Base-by-base conservation (phyloP, 2,329 filamentous ascomycete genomes). In the Xylaria digitata region DNA sequence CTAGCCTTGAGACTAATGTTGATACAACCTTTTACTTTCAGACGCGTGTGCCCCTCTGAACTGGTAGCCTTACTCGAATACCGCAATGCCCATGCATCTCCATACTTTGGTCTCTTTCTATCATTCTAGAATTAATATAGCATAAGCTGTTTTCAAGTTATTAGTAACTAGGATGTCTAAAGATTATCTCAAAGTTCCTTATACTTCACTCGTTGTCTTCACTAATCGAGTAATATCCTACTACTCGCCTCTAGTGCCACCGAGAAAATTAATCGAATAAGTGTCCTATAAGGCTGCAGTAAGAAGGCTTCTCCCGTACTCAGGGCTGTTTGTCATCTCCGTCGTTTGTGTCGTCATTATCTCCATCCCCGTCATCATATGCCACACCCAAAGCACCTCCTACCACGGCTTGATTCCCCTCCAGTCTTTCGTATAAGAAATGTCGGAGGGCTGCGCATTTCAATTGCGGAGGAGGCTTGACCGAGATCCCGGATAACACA, bases 381-480 rank as follows among this genome's bases (percentile, higher is more conserved):
- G 17, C 19, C 23, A 15, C n/a, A 8, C 34, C 11, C 4, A 26
- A 30, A 53, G 21, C 21, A 6, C 32, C 21, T 53, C 26, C 13
- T 37, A 19, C 49, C 40, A 42, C 32, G 42, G 43, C 32, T 2
- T 4, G 19, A 11, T 32, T 13, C 26, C 37, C 26, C 34, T 9
- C 34, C 11, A 42, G 32, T 40, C 11, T 45, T 32, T 50, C 34
- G 5, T 23, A 19, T 7, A 40, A 17, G 9, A 21, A 54, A 46
- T 45, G 19, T 48, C 19, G 40, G 40, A 13, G 7, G 40, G 37
- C 40, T 34, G 13, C n/a, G 7, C 3, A 13, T 43, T 32, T 21
- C 11, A 15, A 40, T 15, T 58, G n/a, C 53, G 21, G 30, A 62
- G 32, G 26, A 52, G 53, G 58, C 46, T 58, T 52, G 13, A 2